Percentiles rank a stretch among this genome's conserved stretches.
These are phyloP conservation scores for Polysphondylium violaceum DNA, from an alignment of 78 protist species.

Conservation along the genomic window DNA sequence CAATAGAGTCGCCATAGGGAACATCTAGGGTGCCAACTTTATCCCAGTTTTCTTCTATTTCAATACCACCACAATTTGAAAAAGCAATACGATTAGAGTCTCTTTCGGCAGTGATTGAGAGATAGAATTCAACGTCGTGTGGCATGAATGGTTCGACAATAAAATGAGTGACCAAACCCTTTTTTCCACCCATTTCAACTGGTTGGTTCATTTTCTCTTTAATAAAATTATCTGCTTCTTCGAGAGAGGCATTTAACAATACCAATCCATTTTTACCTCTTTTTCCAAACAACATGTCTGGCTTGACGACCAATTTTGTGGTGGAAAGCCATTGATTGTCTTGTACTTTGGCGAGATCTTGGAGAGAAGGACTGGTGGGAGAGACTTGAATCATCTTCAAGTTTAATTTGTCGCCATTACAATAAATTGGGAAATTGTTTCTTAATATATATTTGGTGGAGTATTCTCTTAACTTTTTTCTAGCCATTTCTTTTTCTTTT, in stretches of 20 bases:
- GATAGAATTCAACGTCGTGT: slow-evolving; percentile 87
- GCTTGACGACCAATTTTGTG: slow-evolving; percentile 89
- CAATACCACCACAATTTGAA: slow-evolving; percentile 91
- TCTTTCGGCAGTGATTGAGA: slow-evolving; percentile 87
- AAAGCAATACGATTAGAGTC: slow-evolving; percentile 79
- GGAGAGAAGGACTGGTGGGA: background rate
- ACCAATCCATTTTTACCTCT: slow-evolving; percentile 91
- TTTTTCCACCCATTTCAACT: slow-evolving; percentile 72
- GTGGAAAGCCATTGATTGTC: slow-evolving; percentile 64
- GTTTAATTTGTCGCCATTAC: slow-evolving; percentile 35
- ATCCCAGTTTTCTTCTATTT: slow-evolving; percentile 88
- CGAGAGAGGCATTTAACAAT: slow-evolving; percentile 78
- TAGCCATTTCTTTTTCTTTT: slow-evolving; percentile 82
- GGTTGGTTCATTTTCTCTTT: slow-evolving; percentile 75
- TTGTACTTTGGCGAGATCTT: background rate
- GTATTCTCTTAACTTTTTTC: slow-evolving; percentile 89
- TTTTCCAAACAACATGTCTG: slow-evolving; percentile 90
- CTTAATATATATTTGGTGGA: slow-evolving; percentile 74
- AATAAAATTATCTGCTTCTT: slow-evolving; percentile 79
- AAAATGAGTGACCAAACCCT: slow-evolving; percentile 78
- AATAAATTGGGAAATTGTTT: slow-evolving; percentile 26
- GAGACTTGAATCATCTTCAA: slow-evolving; percentile 58
- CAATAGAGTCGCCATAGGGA: slow-evolving; percentile 55
- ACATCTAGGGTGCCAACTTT: slow-evolving; percentile 18
- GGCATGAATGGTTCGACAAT: slow-evolving; percentile 92